phyloP scores from a whole-genome alignment of 2,329 filamentous ascomycete species.

The Penicillium palitans region DNA sequence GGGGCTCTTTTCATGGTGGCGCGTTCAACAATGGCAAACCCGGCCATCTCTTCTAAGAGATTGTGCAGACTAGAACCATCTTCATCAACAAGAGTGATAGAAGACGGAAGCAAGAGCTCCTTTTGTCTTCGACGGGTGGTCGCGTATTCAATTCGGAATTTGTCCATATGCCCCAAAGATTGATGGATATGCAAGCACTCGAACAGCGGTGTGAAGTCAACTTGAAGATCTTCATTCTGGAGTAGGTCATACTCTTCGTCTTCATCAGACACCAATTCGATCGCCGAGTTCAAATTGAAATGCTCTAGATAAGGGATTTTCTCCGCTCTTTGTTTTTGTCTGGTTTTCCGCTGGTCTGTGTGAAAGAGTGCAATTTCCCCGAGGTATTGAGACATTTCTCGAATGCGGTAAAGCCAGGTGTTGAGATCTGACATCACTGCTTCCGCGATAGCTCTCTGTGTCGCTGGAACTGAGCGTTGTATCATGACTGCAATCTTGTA shows the following conservation, averaged over 20 bases:
- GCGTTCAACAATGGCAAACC: conserved; percentile 94
- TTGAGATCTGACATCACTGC: conserved; percentile 97
- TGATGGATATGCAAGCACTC: conserved; percentile 97
- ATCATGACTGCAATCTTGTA: conserved; percentile 95
- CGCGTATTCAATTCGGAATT: conserved; percentile 88
- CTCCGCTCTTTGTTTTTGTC: conserved; percentile 80
- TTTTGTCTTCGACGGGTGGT: conserved; percentile 88
- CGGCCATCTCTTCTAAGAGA: conserved; percentile 87
- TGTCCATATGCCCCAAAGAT: conserved; percentile 86
- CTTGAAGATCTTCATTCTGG: conserved; percentile 90
- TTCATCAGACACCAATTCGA: conserved; percentile 93
- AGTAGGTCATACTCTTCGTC: conserved; percentile 93
- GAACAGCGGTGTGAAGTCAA: conserved; percentile 91
- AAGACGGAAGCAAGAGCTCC: conserved; percentile 77
- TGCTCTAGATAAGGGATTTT: conserved; percentile 71
- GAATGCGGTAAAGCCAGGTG: conserved; percentile 92
- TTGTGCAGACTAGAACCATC: conserved; percentile 85
- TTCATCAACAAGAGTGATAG: conserved; percentile 75
- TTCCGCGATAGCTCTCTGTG: conserved; percentile 89
- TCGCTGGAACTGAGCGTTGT: conserved; percentile 89
- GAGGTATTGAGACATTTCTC: conserved; percentile 92
- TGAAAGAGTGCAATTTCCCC: conserved; percentile 97
- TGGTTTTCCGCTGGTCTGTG: conserved; percentile 78
- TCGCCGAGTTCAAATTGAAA: conserved; percentile 92
- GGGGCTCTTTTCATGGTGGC: conserved; percentile 86